Base-by-base conservation (phyloP, 345 rosid species). In the Citrus sp. region DNA sequence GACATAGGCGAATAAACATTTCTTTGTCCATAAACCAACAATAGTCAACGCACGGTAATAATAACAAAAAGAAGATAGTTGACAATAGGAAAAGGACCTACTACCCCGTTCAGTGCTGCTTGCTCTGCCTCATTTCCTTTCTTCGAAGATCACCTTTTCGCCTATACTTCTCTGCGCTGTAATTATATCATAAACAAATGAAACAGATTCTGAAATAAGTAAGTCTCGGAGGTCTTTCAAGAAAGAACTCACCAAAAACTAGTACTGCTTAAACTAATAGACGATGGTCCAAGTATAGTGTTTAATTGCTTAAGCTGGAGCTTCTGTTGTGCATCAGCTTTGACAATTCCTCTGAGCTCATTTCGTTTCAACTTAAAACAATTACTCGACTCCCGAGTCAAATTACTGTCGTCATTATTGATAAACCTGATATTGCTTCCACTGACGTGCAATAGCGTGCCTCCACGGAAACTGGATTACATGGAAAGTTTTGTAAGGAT, bases 81-180 rank as follows among this genome's bases (percentile, higher is more conserved):
- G 27, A 28, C 76, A 79, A 79, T 18, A 25, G 58, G 64, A 54
- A 82, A 73, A 77, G 21, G 59, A 69, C 49, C 70, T 73, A 85
- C 42, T 72, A 89, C 98, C 92, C 98, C 88, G 77, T 87, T 93
- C 72, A 90, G 85, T 24, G 86, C 82, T 35, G 94, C 77, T 66
- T 93, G 95, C 85, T 95, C 98, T 60, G 98, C 89, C 51, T 95
- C 98, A 74, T 79, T 81, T 55, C 82, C 91, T 84, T 89, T 93
- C 82, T 89, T 95, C 63, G 98, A 91, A 72, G 97, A 87, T 72
- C 89, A 84, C 30, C 81, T 89, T 88, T 92, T 95, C 64, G 86
- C 85, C 87, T 95, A 98, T 25, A 93, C 98, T 82, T 93, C 95
- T 22, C 98, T 94, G 10, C 93, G 93, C 75, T 95, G 98, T 85